Evolutionary conservation across 441 rosid genomes (phyloP).

Genomic region (Brassica hybrid): DNA sequence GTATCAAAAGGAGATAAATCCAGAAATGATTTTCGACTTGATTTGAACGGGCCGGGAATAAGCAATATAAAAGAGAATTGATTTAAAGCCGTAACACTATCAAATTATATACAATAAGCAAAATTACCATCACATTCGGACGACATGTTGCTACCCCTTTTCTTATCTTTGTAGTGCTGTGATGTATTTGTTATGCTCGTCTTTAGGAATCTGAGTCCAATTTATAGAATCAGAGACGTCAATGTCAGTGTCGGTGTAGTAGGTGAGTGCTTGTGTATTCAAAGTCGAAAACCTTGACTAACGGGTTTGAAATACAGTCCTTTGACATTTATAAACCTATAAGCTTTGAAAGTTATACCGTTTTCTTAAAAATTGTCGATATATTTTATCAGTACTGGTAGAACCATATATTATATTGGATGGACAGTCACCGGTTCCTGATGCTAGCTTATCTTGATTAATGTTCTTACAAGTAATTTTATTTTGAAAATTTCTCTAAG

Average conservation of each 20-base stretch:
- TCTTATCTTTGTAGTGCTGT: not conserved
- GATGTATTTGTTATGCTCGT: not conserved
- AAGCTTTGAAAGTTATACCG: constrained; percentile 11
- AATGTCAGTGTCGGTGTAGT: constrained; percentile 8
- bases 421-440: not conserved
- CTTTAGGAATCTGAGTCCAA: not conserved
- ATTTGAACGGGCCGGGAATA: too few relatives aligned
- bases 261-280: constrained; percentile 4
- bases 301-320: not conserved
- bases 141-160: not conserved
- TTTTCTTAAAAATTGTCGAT: not conserved
- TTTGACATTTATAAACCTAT: not conserved
- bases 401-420: not conserved
- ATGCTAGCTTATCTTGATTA: not conserved
- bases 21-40: not conserved
- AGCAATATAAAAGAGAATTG: not conserved
- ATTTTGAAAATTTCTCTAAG: not conserved
- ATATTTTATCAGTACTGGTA: not conserved
- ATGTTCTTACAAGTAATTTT: not conserved
- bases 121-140: not conserved
- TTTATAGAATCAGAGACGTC: constrained; percentile 26
- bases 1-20: not conserved
- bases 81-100: not conserved
- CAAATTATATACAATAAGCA: not conserved
- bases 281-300: constrained; percentile 13